Conservation (phyloP, 176 grass and related monocot species). For the barley (Hordeum vulgare) region MorexV3_pseudomolecules_assembly NC_058524.1:26993156-26993655, state of each 20-base stretch:
- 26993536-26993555: constrained; percentile 59
- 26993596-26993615: constrained; percentile 67
- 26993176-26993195: constrained; percentile 69
- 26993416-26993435: neutral
- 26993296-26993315: constrained; percentile 77
- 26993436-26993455: constrained; percentile 52
- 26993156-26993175: constrained; percentile 50
- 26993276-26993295: constrained; percentile 58
- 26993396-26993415: neutral
- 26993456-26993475: constrained; percentile 48
- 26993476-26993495: constrained; percentile 67
- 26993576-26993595: constrained; percentile 44
- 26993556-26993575: constrained; percentile 52
- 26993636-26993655: constrained; percentile 62
- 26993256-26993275: constrained; percentile 41
- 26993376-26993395: constrained; percentile 26
- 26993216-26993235: constrained; percentile 39
- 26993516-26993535: constrained; percentile 56
- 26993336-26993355: constrained; percentile 61
- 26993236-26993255: constrained; percentile 42
- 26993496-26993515: constrained; percentile 42
- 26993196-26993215: constrained; percentile 35
- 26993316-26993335: constrained; percentile 46
- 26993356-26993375: constrained; percentile 69
- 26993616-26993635: constrained; percentile 53